phyloP scores from a whole-genome alignment of 31 red algal species.

The Asparagopsis taxiformis region DNA sequence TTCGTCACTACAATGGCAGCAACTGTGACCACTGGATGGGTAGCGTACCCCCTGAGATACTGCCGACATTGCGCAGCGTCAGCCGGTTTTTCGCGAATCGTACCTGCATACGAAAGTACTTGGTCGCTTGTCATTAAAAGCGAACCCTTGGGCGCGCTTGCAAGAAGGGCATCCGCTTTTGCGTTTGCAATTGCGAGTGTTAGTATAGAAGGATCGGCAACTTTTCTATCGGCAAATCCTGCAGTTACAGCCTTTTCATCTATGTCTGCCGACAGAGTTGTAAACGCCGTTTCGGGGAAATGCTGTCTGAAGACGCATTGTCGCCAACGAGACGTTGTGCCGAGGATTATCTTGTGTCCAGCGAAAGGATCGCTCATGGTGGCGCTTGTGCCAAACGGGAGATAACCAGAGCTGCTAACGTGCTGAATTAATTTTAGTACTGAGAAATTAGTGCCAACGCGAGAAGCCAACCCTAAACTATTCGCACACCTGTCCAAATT shows the following conservation, averaged over 20 bases:
- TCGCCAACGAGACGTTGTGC: conserved; percentile 35
- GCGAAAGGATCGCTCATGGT: background rate
- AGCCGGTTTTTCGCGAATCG: conserved; percentile 75
- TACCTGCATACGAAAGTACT: conserved; percentile 50
- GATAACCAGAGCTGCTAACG: no score
- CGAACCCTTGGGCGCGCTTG: background rate
- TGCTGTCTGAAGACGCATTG: conserved; percentile 21
- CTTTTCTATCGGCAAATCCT: conserved; percentile 21
- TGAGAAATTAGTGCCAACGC: no score
- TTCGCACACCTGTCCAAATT: no score
- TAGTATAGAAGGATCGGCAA: conserved; percentile 39
- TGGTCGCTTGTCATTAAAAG: conserved; percentile 83
- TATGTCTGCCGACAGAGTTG: conserved; percentile 34
- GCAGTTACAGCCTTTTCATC: conserved; percentile 68
- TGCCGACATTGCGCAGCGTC: conserved; percentile 33
- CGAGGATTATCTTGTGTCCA: conserved; percentile 25
- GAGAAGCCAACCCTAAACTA: no score
- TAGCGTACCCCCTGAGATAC: conserved; percentile 60
- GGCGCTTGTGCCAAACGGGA: no score
- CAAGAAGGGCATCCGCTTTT: conserved; percentile 67
- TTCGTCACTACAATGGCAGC: conserved; percentile 62
- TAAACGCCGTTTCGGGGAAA: conserved; percentile 21
- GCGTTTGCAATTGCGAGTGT: conserved; percentile 56
- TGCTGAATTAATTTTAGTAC: no score
- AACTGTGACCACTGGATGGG: conserved; percentile 58